Percentiles rank a stretch among this genome's conserved stretches.
These are phyloP conservation scores for Catunica adiposa DNA, from an alignment of 2,329 filamentous ascomycete genomes.

Conservation along the genomic window DNA sequence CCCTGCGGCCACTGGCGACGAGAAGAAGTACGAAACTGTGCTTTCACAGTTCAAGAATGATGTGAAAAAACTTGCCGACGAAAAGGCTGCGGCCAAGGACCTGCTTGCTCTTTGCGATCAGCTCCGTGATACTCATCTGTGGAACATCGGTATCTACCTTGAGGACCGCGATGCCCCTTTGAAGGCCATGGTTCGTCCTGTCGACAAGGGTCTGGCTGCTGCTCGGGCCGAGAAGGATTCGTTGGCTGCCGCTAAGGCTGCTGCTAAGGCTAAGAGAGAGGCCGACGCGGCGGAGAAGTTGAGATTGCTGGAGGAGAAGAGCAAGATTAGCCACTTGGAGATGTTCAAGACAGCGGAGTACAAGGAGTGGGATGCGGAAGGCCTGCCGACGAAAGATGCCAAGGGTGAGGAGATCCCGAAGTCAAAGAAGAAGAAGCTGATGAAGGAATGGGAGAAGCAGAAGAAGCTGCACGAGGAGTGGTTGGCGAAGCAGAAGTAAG, in stretches of 20 bases:
- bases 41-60: conserved; percentile 38
- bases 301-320: conserved; percentile 28
- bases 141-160: conserved; percentile 69
- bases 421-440: conserved; percentile 61
- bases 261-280: conserved; percentile 33
- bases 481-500: conserved; percentile 11
- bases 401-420: conserved; percentile 70
- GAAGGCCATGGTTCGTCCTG: conserved; percentile 57
- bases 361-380: conserved; percentile 66
- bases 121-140: conserved; percentile 66
- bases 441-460: conserved; percentile 80
- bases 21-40: conserved; percentile 18
- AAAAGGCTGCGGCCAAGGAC: conserved; percentile 38
- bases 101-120: conserved; percentile 63
- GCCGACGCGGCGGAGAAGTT: conserved; percentile 36
- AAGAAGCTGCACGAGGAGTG: conserved; percentile 66
- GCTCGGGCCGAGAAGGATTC: conserved; percentile 43
- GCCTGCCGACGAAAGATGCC: conserved; percentile 60
- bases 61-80: conserved; percentile 35
- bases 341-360: conserved; percentile 47
- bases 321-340: conserved; percentile 36
- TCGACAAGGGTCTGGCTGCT: conserved; percentile 39
- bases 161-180: conserved; percentile 57
- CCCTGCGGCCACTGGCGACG: conserved; percentile 29
- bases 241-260: conserved; percentile 38